These are phyloP conservation scores for Geum urbanum DNA, from an alignment of 306 rosid genomes.

Conservation along the genomic window DNA sequence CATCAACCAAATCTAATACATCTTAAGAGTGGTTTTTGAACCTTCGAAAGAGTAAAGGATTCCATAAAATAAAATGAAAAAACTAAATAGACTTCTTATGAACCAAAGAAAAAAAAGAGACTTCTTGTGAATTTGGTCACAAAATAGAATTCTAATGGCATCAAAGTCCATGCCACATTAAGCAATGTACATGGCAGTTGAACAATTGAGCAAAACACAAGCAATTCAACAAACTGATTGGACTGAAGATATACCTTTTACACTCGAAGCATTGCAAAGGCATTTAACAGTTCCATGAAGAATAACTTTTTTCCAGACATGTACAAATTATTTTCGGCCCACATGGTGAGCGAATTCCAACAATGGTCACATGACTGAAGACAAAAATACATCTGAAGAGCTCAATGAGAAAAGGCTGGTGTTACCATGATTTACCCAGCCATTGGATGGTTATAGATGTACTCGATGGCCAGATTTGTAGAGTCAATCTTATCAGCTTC, in stretches of 20 bases:
- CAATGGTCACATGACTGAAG: constrained; percentile 21
- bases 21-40: background rate
- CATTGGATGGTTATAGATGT: constrained; percentile 88
- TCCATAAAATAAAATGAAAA: too few species aligned
- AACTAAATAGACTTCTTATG: too few species aligned
- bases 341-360: constrained; percentile 24
- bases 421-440: constrained; percentile 40
- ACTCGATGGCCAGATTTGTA: constrained; percentile 72
- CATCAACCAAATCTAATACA: background rate
- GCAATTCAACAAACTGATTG: background rate
- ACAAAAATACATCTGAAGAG: constrained; percentile 20
- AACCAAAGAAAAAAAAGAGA: background rate
- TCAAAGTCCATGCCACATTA: background rate
- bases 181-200: background rate
- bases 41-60: background rate
- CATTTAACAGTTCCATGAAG: constrained; percentile 20
- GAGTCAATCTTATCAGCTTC: constrained; percentile 94
- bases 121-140: background rate
- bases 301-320: constrained; percentile 30
- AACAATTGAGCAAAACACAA: background rate
- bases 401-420: constrained; percentile 8
- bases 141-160: too few species aligned
- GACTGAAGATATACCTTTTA: background rate
- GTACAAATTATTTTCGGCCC: constrained; percentile 49
- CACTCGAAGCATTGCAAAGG: constrained; percentile 3